Conservation (phyloP, 1,284 basidiomycete species). For the Papiliotrema nemorosa region DNA sequence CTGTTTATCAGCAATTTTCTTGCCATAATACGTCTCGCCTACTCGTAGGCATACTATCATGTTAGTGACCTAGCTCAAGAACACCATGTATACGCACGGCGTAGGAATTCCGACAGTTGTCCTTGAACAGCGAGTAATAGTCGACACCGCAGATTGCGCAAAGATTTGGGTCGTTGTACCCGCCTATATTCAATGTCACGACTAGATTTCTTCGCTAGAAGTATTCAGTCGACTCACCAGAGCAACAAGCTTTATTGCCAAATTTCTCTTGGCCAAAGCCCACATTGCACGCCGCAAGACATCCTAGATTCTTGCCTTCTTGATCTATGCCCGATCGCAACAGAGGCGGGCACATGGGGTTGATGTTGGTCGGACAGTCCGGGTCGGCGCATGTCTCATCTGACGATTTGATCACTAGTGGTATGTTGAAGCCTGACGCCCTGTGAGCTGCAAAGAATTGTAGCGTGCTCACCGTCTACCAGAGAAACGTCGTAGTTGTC, state of each 20-base stretch:
- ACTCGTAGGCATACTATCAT: slow-evolving; percentile 30
- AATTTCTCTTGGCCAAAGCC: slow-evolving; percentile 26
- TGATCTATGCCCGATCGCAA: slow-evolving; percentile 20
- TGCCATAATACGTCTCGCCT: not conserved
- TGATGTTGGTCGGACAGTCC: slow-evolving; percentile 25
- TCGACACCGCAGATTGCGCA: slow-evolving; percentile 29
- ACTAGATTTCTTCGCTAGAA: no score
- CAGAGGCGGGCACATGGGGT: slow-evolving; percentile 20
- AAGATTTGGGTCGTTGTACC: slow-evolving; percentile 18
- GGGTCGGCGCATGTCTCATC: slow-evolving; percentile 14
- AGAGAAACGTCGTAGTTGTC: slow-evolving; percentile 35
- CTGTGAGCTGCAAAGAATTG: no score
- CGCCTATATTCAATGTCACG: no score
- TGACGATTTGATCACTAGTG: slow-evolving; percentile 22
- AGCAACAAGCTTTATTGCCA: slow-evolving; percentile 31
- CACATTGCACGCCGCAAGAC: slow-evolving; percentile 22
- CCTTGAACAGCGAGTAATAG: slow-evolving; percentile 37
- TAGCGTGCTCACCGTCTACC: slow-evolving; percentile 26
- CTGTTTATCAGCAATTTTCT: slow-evolving; percentile 2
- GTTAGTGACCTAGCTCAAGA: slow-evolving; percentile 2
- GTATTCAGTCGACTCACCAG: slow-evolving; percentile 12
- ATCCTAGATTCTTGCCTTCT: slow-evolving; percentile 25
- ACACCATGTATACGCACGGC: slow-evolving; percentile 17
- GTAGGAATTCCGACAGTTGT: slow-evolving; percentile 27
- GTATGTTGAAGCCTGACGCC: slow-evolving; percentile 36